phyloP scores from a whole-genome alignment of 495 filamentous ascomycete genomes.

The Xylaria intraflava region DNA sequence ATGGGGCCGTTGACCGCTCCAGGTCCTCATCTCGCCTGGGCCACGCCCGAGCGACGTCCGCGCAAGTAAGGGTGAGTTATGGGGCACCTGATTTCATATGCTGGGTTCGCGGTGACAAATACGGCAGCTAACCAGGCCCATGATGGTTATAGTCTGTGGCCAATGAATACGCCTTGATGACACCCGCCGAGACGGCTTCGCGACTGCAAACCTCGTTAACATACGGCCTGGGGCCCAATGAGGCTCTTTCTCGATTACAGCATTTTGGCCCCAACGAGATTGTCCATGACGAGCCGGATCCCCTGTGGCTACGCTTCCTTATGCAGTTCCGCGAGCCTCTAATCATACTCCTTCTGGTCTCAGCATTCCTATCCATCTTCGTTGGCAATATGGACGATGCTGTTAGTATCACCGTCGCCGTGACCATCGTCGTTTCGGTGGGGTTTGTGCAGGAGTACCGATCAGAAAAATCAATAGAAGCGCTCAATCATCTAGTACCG shows the following conservation, averaged over 20 bases:
- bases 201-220: constrained; percentile 75
- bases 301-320: constrained; percentile 87
- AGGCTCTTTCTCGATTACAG: constrained; percentile 70
- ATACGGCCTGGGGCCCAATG: constrained; percentile 70
- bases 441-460: constrained; percentile 97
- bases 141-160: constrained; percentile 33
- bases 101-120: background rate
- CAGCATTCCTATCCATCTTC: constrained; percentile 81
- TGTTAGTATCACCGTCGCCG: constrained; percentile 86
- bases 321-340: constrained; percentile 96
- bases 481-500: constrained; percentile 85
- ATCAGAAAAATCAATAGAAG: constrained; percentile 95
- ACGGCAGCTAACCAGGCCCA: background rate
- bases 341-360: constrained; percentile 77
- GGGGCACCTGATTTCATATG: background rate
- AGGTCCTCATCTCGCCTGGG: constrained; percentile 29
- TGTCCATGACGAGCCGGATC: constrained; percentile 86
- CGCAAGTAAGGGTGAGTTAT: constrained; percentile 39
- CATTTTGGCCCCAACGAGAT: constrained; percentile 90
- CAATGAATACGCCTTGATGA: constrained; percentile 52
- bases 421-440: constrained; percentile 93
- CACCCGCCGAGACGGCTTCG: constrained; percentile 68
- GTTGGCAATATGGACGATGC: constrained; percentile 97
- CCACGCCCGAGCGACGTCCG: constrained; percentile 37
- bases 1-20: constrained; percentile 23